Conservation (phyloP, 805 yeast genomes). For the Kluyveromyces wickerhamii region DNA sequence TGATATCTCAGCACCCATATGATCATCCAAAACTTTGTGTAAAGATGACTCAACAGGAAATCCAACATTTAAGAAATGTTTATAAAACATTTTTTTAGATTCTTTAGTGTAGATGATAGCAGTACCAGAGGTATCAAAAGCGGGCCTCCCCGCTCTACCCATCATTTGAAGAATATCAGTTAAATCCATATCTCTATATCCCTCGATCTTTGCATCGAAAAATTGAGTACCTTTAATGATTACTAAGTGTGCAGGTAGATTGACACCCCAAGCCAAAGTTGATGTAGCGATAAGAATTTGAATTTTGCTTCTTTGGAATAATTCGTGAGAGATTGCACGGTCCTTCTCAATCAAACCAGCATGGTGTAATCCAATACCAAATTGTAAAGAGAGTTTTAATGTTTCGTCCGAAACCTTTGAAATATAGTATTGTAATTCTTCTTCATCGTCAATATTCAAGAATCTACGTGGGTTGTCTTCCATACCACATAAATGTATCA, state of each 20-base stretch:
- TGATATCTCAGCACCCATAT: conserved; percentile 92
- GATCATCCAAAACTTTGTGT: conserved; percentile 74
- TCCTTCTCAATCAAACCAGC: conserved; percentile 93
- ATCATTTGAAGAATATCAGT: conserved; percentile 95
- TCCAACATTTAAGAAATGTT: conserved; percentile 81
- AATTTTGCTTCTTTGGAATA: conserved; percentile 77
- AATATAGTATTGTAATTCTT: conserved; percentile 68
- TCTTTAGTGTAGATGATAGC: conserved; percentile 82
- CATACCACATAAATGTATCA: conserved; percentile 62
- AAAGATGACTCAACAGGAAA: conserved; percentile 91
- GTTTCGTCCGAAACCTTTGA: conserved; percentile 90
- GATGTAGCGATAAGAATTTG: conserved; percentile 93
- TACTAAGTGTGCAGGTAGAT: conserved; percentile 97
- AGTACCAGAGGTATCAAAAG: conserved; percentile 86
- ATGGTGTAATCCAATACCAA: conserved; percentile 92
- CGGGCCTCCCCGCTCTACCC: conserved; percentile 99
- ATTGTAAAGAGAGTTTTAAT: conserved; percentile 56
- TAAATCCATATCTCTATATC: conserved; percentile 85
- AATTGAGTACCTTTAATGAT: conserved; percentile 95
- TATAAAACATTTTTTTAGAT: conserved; percentile 78
- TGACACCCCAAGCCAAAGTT: conserved; percentile 99
- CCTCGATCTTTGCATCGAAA: conserved; percentile 89
- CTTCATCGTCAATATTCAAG: conserved; percentile 60
- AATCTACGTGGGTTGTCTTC: conserved; percentile 55
- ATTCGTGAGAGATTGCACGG: conserved; percentile 77